phyloP scores from a whole-genome alignment of 106 monocot genomes.

The Ottelia alismoides region DNA sequence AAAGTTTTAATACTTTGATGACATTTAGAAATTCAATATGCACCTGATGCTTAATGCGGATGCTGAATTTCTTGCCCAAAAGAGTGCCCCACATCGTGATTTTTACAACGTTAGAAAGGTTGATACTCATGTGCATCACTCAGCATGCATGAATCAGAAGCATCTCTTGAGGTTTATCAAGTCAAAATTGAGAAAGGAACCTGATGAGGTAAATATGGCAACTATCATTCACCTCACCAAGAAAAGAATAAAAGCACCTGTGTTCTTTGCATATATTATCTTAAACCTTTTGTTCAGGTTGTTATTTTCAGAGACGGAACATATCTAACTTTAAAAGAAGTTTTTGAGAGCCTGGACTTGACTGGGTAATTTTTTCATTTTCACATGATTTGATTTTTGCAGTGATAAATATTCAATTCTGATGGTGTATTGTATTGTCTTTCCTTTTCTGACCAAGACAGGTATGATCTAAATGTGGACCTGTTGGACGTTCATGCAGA shows the following conservation, averaged over 20 bases:
- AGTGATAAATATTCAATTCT: no score
- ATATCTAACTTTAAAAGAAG: slow-evolving; percentile 92
- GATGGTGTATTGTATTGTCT: slow-evolving; percentile 3
- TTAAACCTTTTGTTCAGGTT: slow-evolving; percentile 35
- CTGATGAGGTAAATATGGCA: slow-evolving; percentile 92
- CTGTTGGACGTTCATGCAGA: slow-evolving; percentile 98
- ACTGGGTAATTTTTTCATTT: slow-evolving; percentile 71
- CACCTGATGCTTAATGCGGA: slow-evolving; percentile 96
- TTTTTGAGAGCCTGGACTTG: slow-evolving; percentile 98
- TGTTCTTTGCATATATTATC: neutral
- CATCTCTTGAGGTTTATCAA: slow-evolving; percentile 97
- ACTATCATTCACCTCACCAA: no score
- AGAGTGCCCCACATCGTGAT: slow-evolving; percentile 98
- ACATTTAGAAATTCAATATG: slow-evolving; percentile 83
- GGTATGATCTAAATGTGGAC: slow-evolving; percentile 98
- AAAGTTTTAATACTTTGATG: neutral
- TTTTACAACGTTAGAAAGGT: slow-evolving; percentile 99
- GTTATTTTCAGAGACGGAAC: slow-evolving; percentile 99
- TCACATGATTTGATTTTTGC: no score
- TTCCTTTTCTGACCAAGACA: slow-evolving; percentile 16
- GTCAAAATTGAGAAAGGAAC: slow-evolving; percentile 92
- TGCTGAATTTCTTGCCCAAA: slow-evolving; percentile 96
- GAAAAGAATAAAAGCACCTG: no score
- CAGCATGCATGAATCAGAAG: slow-evolving; percentile 99
- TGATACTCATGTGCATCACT: slow-evolving; percentile 99